phyloP scores from a whole-genome alignment of 116 monocot species.

The Phalaenopsis hybrid region DNA sequence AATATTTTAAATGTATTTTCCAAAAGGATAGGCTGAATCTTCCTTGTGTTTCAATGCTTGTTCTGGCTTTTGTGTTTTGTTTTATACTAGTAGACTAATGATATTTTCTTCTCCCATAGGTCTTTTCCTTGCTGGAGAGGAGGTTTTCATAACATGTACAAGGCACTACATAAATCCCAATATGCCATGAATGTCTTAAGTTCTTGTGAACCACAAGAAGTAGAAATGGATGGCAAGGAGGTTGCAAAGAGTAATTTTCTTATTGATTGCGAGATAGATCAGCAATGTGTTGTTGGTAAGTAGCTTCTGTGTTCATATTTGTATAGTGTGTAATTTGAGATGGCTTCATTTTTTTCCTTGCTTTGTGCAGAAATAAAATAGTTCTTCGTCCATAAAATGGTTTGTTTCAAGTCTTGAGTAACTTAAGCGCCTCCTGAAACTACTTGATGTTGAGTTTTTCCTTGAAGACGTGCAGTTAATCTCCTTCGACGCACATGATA shows the following conservation, averaged over 20 bases:
- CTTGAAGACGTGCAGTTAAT: too few relatives aligned
- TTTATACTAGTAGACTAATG: not conserved
- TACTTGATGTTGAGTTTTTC: too few relatives aligned
- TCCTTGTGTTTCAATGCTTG: not conserved
- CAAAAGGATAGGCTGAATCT: not conserved
- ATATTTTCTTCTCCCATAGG: conserved; percentile 4
- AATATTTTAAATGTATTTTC: not conserved
- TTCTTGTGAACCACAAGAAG: conserved; percentile 34
- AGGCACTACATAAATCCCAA: conserved; percentile 13
- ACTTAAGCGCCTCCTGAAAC: too few relatives aligned
- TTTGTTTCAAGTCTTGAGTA: too few relatives aligned
- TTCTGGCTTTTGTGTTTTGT: not conserved
- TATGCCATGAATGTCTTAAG: conserved; percentile 19
- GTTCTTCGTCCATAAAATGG: too few relatives aligned
- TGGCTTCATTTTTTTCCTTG: not conserved
- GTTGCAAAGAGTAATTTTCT: conserved; percentile 39
- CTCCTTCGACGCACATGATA: too few relatives aligned
- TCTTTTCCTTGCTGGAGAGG: conserved; percentile 22
- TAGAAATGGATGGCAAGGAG: conserved; percentile 21
- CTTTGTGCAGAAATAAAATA: not conserved
- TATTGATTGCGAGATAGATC: conserved; percentile 61
- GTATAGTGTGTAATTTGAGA: not conserved
- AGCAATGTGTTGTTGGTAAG: conserved; percentile 79
- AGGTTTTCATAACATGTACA: conserved; percentile 12
- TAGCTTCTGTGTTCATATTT: conserved; percentile 6